phyloP scores from a whole-genome alignment of 306 rosid species.

The Citrullus colocynthis region DNA sequence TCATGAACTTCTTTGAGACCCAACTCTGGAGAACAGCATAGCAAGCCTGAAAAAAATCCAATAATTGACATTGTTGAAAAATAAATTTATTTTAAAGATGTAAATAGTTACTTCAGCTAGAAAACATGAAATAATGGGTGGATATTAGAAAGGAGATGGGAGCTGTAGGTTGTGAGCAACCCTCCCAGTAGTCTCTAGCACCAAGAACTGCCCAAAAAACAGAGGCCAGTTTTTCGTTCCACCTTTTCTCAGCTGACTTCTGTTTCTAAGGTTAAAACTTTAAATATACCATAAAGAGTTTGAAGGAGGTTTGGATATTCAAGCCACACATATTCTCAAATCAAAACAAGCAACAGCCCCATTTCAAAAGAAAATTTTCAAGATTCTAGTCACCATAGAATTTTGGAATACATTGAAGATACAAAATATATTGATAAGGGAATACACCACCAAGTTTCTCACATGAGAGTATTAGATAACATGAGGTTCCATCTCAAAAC shows the following conservation, averaged over 20 bases:
- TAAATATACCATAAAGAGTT: background rate
- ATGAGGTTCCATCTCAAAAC: no score
- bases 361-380: background rate
- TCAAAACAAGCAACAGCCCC: background rate
- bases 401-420: background rate
- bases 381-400: background rate
- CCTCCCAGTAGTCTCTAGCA: background rate
- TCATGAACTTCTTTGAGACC: slow-evolving; percentile 42
- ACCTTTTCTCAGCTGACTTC: background rate
- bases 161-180: background rate
- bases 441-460: background rate
- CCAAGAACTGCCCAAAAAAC: background rate
- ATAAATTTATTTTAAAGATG: background rate
- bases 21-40: slow-evolving; percentile 45
- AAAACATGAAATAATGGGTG: background rate
- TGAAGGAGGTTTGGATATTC: background rate
- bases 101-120: background rate
- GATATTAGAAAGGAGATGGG: background rate
- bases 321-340: background rate
- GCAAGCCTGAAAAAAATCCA: slow-evolving; percentile 29
- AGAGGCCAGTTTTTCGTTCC: background rate
- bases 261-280: background rate
- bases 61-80: background rate
- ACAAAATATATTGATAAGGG: background rate
- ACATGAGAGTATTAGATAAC: no score